Evolutionary conservation across 345 rosid genomes (phyloP).

Genomic region (Sisymbrium altissimum): DNA sequence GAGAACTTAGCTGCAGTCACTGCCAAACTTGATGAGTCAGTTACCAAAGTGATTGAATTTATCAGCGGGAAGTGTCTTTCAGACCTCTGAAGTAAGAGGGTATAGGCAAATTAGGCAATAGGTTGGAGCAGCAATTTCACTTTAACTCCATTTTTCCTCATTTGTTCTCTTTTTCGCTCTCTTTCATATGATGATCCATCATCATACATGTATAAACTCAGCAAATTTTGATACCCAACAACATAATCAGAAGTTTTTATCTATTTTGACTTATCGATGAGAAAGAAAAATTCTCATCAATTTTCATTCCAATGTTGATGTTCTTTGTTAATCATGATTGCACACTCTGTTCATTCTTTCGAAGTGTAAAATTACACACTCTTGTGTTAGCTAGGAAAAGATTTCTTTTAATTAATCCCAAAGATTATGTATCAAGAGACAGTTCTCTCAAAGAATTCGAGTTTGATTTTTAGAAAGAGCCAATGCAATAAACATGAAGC

Average conservation of each 20-base stretch:
- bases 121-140: background rate
- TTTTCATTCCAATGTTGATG: background rate
- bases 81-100: constrained; percentile 50
- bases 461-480: constrained; percentile 3
- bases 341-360: constrained; percentile 4
- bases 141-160: background rate
- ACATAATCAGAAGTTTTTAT: background rate
- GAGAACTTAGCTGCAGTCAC: constrained; percentile 74
- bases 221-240: constrained; percentile 12
- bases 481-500: constrained; percentile 37
- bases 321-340: constrained; percentile 2
- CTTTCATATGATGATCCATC: background rate
- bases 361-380: background rate
- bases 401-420: background rate
- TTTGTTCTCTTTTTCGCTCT: background rate
- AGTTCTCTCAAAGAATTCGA: background rate
- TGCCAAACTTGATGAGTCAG: constrained; percentile 52
- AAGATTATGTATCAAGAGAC: background rate
- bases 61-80: constrained; percentile 64
- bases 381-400: constrained; percentile 3
- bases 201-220: constrained; percentile 9
- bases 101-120: background rate
- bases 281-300: background rate
- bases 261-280: background rate
- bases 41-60: constrained; percentile 58